Percentiles rank a stretch among this genome's conserved stretches.
Evolutionary conservation across 352 stramenopile genomes (phyloP).

Genomic region (Pythium folliculosum): DNA sequence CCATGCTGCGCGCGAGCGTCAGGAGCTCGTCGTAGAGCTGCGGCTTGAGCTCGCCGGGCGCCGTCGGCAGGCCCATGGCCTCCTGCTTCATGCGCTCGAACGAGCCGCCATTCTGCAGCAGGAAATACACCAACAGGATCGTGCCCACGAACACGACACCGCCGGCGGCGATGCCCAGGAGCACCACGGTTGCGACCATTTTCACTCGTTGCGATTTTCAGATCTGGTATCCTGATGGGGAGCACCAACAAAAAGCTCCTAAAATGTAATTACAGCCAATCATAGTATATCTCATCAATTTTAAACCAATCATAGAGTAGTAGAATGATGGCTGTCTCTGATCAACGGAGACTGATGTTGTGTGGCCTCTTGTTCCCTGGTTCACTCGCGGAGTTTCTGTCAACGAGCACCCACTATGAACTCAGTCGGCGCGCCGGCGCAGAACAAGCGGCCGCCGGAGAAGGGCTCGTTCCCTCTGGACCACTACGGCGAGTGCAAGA

Average conservation of each 20-base stretch:
- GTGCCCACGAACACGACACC: slow-evolving; percentile 83
- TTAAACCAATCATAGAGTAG: slow-evolving; percentile 13
- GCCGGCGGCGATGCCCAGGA: slow-evolving; percentile 80
- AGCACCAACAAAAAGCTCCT: background rate
- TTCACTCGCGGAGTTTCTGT: background rate
- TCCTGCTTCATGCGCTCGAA: slow-evolving; percentile 89
- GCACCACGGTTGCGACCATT: slow-evolving; percentile 61
- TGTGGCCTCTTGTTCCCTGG: background rate
- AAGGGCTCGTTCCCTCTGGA: slow-evolving; percentile 91
- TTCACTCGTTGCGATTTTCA: background rate
- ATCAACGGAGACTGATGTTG: background rate
- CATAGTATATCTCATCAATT: slow-evolving; percentile 1
- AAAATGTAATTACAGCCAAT: background rate
- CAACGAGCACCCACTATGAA: slow-evolving; percentile 60
- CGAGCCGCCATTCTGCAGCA: slow-evolving; percentile 81
- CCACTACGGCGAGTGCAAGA: slow-evolving; percentile 90
- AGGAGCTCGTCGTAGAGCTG: slow-evolving; percentile 89
- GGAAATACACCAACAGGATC: slow-evolving; percentile 79
- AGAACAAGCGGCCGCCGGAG: slow-evolving; percentile 80
- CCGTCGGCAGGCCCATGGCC: slow-evolving; percentile 59
- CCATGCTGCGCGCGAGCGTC: slow-evolving; percentile 41
- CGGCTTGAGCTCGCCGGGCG: slow-evolving; percentile 70
- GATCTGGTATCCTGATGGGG: background rate
- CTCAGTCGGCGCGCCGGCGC: slow-evolving; percentile 65
- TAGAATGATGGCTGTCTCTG: slow-evolving; percentile 25